Percentiles rank a stretch among this genome's conserved stretches.
phyloP scores from a whole-genome alignment of 2,329 filamentous ascomycete genomes.

The Berkeleyomyces rouxiae region DNA sequence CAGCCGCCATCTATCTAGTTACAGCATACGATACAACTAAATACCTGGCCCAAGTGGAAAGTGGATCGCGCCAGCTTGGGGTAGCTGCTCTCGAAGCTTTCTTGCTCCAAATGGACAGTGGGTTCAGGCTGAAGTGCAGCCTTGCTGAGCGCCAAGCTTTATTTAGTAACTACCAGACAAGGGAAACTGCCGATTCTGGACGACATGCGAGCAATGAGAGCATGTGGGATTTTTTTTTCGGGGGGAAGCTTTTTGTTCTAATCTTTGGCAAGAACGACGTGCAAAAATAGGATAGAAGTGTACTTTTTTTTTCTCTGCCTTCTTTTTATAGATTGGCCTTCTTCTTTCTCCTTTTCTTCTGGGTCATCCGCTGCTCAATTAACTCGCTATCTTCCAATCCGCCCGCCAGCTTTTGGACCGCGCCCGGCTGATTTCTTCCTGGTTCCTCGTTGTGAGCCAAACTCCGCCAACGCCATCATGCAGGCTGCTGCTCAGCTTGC shows the following conservation, averaged over 20 bases:
- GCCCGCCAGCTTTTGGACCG: not conserved
- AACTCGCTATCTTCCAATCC: not conserved
- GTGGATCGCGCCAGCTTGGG: not conserved
- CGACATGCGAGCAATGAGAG: not conserved
- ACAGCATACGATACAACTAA: not conserved
- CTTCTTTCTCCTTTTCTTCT: not conserved
- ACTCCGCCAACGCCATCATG: not conserved
- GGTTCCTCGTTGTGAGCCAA: not conserved
- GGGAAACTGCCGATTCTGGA: not conserved
- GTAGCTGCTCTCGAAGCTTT: not conserved
- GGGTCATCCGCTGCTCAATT: not conserved
- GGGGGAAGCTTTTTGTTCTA: no score
- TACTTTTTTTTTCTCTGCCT: not conserved
- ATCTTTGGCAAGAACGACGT: not conserved
- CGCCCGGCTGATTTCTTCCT: not conserved
- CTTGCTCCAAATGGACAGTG: not conserved
- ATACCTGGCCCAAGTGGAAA: not conserved
- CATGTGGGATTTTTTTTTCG: no score
- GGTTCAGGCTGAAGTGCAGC: not conserved
- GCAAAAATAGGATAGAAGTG: not conserved
- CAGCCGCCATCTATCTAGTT: no score
- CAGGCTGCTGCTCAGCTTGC: not conserved
- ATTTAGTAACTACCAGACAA: not conserved
- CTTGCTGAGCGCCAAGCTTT: not conserved
- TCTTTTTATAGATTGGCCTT: not conserved